Percentiles rank a stretch among this genome's conserved stretches.
phyloP scores from a whole-genome alignment of 1,284 basidiomycete species.

The Amylostereum areolatum region DNA sequence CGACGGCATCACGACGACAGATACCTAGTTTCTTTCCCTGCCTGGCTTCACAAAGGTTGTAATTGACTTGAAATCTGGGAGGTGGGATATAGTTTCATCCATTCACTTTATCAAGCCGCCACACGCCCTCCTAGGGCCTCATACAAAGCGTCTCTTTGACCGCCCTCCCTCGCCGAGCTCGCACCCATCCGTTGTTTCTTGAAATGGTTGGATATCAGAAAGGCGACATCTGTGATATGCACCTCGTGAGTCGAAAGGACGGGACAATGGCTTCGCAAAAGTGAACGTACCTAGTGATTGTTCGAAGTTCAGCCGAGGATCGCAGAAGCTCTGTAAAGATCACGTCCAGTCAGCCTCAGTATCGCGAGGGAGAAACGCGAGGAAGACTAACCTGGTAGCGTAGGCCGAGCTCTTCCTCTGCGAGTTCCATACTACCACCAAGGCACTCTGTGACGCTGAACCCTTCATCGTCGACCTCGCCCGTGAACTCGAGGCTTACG shows the following conservation, averaged over 20 bases:
- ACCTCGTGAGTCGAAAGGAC: background rate
- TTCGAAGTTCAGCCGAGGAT: conserved; percentile 78
- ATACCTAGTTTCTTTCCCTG: too few species aligned
- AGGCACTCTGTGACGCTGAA: conserved; percentile 87
- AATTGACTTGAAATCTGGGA: too few species aligned
- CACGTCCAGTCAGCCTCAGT: background rate
- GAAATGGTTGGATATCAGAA: conserved; percentile 74
- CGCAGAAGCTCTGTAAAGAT: conserved; percentile 63
- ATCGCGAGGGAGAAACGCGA: background rate
- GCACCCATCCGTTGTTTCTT: conserved; percentile 47
- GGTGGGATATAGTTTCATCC: too few species aligned
- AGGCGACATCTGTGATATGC: conserved; percentile 57
- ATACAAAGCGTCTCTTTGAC: background rate
- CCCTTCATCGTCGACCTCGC: conserved; percentile 89
- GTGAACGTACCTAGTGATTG: conserved; percentile 63
- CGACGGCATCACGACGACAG: too few species aligned
- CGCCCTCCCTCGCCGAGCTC: background rate
- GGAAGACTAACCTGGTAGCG: conserved; percentile 58
- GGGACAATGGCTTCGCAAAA: background rate
- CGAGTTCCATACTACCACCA: conserved; percentile 77
- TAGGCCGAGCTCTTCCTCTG: conserved; percentile 65
- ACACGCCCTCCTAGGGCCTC: background rate
- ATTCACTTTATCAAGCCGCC: too few species aligned
- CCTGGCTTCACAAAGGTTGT: too few species aligned
- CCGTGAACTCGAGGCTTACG: conserved; percentile 96